phyloP scores from a whole-genome alignment of 148 eudicot species.

The Selenicereus undatus region DNA sequence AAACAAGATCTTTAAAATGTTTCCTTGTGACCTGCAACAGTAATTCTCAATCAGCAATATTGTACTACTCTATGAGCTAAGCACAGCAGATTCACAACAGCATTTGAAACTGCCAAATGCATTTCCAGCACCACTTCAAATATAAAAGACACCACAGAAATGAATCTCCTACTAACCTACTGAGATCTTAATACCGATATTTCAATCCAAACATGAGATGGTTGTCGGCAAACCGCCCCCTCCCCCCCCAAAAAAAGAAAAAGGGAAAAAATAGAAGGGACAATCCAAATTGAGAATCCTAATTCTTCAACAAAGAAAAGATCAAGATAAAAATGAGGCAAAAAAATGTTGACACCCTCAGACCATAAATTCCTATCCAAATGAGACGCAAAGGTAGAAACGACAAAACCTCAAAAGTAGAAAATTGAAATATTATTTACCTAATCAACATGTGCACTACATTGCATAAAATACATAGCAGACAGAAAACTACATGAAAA shows the following conservation, averaged over 20 bases:
- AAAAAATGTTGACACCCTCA: background rate
- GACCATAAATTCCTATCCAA: background rate
- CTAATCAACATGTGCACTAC: background rate
- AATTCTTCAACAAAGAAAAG: background rate
- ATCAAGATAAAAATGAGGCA: background rate
- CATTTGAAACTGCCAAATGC: background rate
- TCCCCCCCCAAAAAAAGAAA: background rate
- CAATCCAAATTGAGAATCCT: background rate
- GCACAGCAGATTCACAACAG: background rate
- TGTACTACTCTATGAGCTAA: background rate
- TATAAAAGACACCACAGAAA: background rate
- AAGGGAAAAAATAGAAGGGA: background rate
- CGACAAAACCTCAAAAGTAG: background rate
- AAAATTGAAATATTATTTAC: background rate
- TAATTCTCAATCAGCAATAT: conserved; percentile 19
- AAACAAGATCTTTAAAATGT: conserved; percentile 71
- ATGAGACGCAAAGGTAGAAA: background rate
- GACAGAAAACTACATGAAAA: background rate
- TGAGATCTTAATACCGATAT: background rate
- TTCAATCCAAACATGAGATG: background rate
- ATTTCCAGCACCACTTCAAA: background rate
- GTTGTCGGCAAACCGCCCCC: background rate
- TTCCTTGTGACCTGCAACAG: conserved; percentile 61
- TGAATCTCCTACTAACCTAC: background rate
- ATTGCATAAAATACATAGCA: background rate